Percentiles rank a stretch among this genome's conserved stretches.
These are phyloP conservation scores for Cercospora beticola DNA, from an alignment of 2,329 filamentous ascomycete genomes.

Conservation along the genomic window DNA sequence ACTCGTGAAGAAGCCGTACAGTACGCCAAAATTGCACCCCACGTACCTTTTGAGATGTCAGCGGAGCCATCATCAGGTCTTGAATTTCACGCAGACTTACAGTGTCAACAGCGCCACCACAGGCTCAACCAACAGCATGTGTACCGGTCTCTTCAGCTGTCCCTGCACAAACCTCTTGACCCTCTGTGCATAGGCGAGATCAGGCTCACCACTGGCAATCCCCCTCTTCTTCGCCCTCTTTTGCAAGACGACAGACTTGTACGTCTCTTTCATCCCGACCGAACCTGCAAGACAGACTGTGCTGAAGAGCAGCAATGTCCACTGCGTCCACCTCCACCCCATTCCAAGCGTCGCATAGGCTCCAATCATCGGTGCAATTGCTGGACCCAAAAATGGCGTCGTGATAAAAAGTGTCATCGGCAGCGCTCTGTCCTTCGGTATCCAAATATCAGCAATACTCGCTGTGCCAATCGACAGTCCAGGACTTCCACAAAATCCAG, in stretches of 20 bases:
- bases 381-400: neutral
- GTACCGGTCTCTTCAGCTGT: neutral
- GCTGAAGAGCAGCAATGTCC: neutral
- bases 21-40: neutral
- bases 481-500: neutral
- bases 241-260: neutral
- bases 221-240: neutral
- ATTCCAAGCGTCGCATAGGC: neutral
- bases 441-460: neutral
- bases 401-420: neutral
- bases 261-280: neutral
- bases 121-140: neutral
- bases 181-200: neutral
- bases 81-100: neutral
- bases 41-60: neutral
- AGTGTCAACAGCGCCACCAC: neutral
- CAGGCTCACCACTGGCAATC: neutral
- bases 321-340: neutral
- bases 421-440: neutral
- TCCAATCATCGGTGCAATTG: neutral
- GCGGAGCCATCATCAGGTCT: neutral
- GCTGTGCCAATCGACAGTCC: neutral
- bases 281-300: neutral
- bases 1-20: neutral
- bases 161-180: neutral